phyloP scores from a whole-genome alignment of 2,329 filamentous ascomycete genomes.

The Rhynchosporium agropyri region DNA sequence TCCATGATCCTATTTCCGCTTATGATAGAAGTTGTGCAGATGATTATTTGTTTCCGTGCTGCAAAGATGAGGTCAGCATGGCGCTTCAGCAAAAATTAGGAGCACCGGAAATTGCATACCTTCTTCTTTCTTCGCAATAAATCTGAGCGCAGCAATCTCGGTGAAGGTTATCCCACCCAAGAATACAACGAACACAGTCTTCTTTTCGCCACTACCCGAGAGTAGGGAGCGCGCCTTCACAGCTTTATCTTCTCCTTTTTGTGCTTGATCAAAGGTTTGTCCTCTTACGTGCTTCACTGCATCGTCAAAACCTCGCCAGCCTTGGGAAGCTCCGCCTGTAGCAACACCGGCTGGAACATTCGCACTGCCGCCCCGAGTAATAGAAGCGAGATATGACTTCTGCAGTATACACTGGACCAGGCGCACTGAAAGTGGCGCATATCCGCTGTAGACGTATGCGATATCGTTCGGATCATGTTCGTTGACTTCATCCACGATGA shows the following conservation, averaged over 20 bases:
- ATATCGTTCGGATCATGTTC: constrained; percentile 93
- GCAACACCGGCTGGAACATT: constrained; percentile 50
- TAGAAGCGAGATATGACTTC: constrained; percentile 77
- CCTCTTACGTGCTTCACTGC: constrained; percentile 84
- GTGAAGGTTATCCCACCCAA: constrained; percentile 96
- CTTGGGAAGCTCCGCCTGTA: constrained; percentile 64
- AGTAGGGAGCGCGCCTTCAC: constrained; percentile 83
- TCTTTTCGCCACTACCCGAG: constrained; percentile 72
- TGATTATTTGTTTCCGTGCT: constrained; percentile 80
- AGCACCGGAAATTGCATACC: constrained; percentile 45
- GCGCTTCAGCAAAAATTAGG: background rate
- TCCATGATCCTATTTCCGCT: constrained; percentile 90
- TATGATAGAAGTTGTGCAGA: constrained; percentile 90
- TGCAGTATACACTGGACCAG: constrained; percentile 92
- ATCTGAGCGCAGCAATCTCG: constrained; percentile 90
- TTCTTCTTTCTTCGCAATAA: constrained; percentile 83
- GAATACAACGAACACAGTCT: constrained; percentile 95
- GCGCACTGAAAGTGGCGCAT: constrained; percentile 88
- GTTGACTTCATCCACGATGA: constrained; percentile 96
- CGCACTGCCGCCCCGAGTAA: constrained; percentile 64
- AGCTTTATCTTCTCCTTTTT: constrained; percentile 91
- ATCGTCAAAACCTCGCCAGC: constrained; percentile 94
- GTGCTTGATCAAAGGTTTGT: constrained; percentile 86
- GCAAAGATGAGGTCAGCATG: constrained; percentile 29
- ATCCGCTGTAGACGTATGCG: constrained; percentile 97